phyloP scores from a whole-genome alignment of 2,329 filamentous ascomycete species.

The Cyclaneusma minus region DNA sequence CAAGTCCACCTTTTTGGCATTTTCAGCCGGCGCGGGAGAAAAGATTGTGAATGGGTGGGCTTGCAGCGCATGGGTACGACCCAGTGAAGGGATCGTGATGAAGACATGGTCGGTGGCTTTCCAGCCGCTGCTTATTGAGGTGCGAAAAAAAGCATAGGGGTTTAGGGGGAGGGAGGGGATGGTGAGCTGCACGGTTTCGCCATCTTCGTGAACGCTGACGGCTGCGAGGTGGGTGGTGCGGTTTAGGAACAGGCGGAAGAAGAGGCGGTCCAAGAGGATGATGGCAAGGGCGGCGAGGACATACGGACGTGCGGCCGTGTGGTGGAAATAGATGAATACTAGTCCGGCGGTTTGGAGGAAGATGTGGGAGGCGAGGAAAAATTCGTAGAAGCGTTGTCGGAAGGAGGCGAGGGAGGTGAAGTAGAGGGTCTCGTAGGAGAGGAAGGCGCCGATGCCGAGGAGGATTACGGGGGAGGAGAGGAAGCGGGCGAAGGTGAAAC shows the following conservation, averaged over 20 bases:
- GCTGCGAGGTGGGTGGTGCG: constrained; percentile 30
- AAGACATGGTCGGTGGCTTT: constrained; percentile 47
- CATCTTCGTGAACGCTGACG: constrained; percentile 37
- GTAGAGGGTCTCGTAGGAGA: constrained; percentile 44
- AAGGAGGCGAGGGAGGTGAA: constrained; percentile 45
- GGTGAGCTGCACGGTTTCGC: constrained; percentile 34
- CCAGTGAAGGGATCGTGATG: constrained; percentile 39
- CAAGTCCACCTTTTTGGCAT: constrained; percentile 30
- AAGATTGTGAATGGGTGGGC: constrained; percentile 54
- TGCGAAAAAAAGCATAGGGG: constrained; percentile 13
- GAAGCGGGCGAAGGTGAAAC: constrained; percentile 32
- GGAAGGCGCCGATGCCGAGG: constrained; percentile 36
- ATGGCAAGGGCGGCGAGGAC: constrained; percentile 35
- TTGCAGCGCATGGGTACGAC: constrained; percentile 35
- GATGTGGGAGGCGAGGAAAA: constrained; percentile 44
- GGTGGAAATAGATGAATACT: constrained; percentile 43
- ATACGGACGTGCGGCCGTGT: constrained; percentile 33
- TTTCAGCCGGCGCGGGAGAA: constrained; percentile 32
- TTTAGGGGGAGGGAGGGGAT: no score
- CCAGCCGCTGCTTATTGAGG: constrained; percentile 35
- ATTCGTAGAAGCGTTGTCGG: constrained; percentile 43
- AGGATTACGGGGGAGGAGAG: constrained; percentile 34
- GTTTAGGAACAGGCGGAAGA: constrained; percentile 40
- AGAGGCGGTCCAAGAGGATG: constrained; percentile 38
- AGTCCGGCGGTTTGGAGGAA: constrained; percentile 38